Evolutionary conservation across 2,329 filamentous ascomycete genomes (phyloP).

Genomic region (Epicoccum nigrum): DNA sequence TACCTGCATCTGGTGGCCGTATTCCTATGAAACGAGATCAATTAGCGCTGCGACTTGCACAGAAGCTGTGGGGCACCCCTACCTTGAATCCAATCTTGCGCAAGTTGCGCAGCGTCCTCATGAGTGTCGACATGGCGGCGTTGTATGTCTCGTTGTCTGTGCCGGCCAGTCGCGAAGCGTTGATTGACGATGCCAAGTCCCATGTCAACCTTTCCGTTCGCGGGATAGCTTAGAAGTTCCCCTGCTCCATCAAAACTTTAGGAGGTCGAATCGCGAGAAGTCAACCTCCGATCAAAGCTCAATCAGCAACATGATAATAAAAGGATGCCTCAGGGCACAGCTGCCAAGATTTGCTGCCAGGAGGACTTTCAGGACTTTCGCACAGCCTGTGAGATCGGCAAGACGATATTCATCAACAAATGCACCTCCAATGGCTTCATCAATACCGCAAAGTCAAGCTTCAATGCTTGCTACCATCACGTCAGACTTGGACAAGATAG

Average conservation of each 20-base stretch:
- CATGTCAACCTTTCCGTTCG: slow-evolving; percentile 6
- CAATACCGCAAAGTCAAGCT: slow-evolving; percentile 54
- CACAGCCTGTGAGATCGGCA: slow-evolving; percentile 21
- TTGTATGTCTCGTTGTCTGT: slow-evolving; percentile 25
- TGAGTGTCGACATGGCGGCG: slow-evolving; percentile 84
- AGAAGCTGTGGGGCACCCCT: slow-evolving; percentile 33
- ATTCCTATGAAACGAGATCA: slow-evolving; percentile 66
- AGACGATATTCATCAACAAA: slow-evolving; percentile 44
- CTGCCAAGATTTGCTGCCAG: slow-evolving; percentile 25
- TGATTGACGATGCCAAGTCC: slow-evolving; percentile 36
- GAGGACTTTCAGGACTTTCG: slow-evolving; percentile 22
- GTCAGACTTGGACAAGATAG: slow-evolving; percentile 82
- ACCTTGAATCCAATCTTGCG: slow-evolving; percentile 90
- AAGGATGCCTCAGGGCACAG: slow-evolving; percentile 35
- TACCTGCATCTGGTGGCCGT: slow-evolving; percentile 91
- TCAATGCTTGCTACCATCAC: slow-evolving; percentile 66
- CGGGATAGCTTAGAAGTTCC: slow-evolving; percentile 17
- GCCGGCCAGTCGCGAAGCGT: slow-evolving; percentile 26
- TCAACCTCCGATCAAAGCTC: background rate
- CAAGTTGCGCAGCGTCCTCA: slow-evolving; percentile 84
- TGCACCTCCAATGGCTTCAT: slow-evolving; percentile 34
- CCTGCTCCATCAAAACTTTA: slow-evolving; percentile 37
- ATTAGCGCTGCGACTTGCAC: slow-evolving; percentile 37
- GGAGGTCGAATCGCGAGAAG: slow-evolving; percentile 15
- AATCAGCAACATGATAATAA: slow-evolving; percentile 42